Conservation (phyloP, 352 stramenopile genomes). For the Plasmopara viticola region DNA sequence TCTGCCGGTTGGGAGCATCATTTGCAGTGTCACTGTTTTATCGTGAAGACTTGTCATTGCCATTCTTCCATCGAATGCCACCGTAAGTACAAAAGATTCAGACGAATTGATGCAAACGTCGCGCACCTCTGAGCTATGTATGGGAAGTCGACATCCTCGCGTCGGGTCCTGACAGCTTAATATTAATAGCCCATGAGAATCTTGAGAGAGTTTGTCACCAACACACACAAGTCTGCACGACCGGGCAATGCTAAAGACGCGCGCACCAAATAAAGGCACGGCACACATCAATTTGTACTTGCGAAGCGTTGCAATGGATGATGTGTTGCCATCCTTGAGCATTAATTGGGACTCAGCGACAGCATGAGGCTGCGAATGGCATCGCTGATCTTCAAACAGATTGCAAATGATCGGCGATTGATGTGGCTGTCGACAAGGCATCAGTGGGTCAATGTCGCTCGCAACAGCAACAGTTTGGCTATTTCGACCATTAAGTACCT, state of each 20-base stretch:
- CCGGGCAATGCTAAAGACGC: constrained; percentile 47
- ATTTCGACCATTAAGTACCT: neutral
- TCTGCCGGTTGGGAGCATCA: constrained; percentile 26
- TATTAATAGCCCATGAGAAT: constrained; percentile 37
- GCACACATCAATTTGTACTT: constrained; percentile 41
- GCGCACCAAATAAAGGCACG: constrained; percentile 30
- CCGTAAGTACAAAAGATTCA: constrained; percentile 32
- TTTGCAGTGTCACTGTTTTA: constrained; percentile 35
- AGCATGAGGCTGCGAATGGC: neutral
- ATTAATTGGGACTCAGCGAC: constrained; percentile 1
- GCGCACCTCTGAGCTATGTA: constrained; percentile 45
- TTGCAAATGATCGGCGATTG: neutral
- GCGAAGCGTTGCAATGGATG: constrained; percentile 11
- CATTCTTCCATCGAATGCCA: constrained; percentile 59
- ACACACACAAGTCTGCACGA: constrained; percentile 49
- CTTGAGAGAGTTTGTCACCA: constrained; percentile 30
- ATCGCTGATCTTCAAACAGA: neutral
- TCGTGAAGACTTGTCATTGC: constrained; percentile 39
- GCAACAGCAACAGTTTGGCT: neutral
- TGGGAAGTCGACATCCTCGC: constrained; percentile 20
- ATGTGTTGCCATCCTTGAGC: neutral
- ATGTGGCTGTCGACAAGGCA: neutral
- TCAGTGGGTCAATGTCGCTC: neutral
- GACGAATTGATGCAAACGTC: constrained; percentile 41
- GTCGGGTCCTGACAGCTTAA: constrained; percentile 33